phyloP scores from a whole-genome alignment of 305 asterid genomes.

The Fraxinus platypoda region DNA sequence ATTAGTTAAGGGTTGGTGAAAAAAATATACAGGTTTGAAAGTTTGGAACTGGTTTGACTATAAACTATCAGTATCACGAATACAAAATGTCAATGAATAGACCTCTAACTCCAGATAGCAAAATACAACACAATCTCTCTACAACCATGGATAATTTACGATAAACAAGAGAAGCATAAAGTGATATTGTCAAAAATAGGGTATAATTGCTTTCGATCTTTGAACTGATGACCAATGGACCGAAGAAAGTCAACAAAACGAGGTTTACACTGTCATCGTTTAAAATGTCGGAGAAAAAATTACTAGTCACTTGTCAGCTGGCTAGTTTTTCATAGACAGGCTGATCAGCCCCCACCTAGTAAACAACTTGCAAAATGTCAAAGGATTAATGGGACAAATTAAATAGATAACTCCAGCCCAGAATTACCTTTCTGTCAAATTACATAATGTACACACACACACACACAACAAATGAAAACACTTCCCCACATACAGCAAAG shows the following conservation, averaged over 20 bases:
- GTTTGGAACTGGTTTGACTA: conserved; percentile 15
- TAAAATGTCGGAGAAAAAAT: not conserved
- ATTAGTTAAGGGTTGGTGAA: conserved; percentile 22
- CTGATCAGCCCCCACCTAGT: not conserved
- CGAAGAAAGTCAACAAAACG: no score
- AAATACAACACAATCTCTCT: not conserved
- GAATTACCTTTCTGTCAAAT: not conserved
- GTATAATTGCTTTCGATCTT: no score
- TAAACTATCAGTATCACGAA: not conserved
- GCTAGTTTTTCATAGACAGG: not conserved
- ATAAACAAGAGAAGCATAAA: no score
- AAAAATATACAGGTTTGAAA: conserved; percentile 1
- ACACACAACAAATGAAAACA: no score
- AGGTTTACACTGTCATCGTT: no score
- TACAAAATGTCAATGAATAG: not conserved
- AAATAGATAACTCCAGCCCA: not conserved
- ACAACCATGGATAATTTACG: not conserved
- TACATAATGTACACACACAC: no score
- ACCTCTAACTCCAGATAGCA: not conserved
- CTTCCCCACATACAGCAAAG: no score
- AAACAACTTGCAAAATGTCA: not conserved
- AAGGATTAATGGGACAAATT: not conserved
- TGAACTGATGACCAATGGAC: no score
- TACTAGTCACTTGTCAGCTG: not conserved
- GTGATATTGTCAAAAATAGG: no score